A percentile compares a stretch with the other conserved stretches of the same genome.
phyloP scores from a whole-genome alignment of 352 stramenopile species.

The Pythium monospermum region DNA sequence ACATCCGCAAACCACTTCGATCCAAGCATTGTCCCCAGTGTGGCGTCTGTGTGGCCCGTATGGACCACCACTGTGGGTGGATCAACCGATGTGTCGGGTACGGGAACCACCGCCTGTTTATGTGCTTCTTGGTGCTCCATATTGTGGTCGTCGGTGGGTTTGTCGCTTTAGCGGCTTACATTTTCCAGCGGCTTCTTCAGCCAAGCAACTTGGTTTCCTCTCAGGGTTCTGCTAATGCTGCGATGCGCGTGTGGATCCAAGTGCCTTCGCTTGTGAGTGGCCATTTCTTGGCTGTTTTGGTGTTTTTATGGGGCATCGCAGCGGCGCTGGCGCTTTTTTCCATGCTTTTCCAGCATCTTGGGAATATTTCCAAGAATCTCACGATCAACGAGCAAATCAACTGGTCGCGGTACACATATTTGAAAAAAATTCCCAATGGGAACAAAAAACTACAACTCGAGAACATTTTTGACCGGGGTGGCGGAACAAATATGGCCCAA shows the following conservation, averaged over 20 bases:
- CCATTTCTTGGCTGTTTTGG: slow-evolving; percentile 55
- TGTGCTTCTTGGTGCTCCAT: slow-evolving; percentile 73
- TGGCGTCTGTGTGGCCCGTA: slow-evolving; percentile 72
- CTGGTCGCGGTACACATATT: slow-evolving; percentile 71
- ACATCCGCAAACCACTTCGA: slow-evolving; percentile 62
- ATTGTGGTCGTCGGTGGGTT: slow-evolving; percentile 42
- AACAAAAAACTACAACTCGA: slow-evolving; percentile 7
- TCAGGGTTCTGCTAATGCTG: slow-evolving; percentile 15
- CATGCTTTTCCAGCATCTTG: slow-evolving; percentile 65
- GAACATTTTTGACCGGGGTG: slow-evolving; percentile 22
- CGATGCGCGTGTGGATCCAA: slow-evolving; percentile 55
- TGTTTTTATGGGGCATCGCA: slow-evolving; percentile 48
- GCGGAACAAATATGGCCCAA: slow-evolving; percentile 13
- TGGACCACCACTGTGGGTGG: slow-evolving; percentile 87
- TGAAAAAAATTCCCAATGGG: slow-evolving; percentile 19
- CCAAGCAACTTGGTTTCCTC: slow-evolving; percentile 19
- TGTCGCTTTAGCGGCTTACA: slow-evolving; percentile 33
- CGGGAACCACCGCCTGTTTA: slow-evolving; percentile 74
- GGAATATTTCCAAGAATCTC: slow-evolving; percentile 60
- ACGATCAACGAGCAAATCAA: slow-evolving; percentile 85
- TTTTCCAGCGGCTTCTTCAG: slow-evolving; percentile 28
- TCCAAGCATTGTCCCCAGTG: slow-evolving; percentile 81
- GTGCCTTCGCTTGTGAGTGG: slow-evolving; percentile 45
- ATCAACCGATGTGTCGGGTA: slow-evolving; percentile 82
- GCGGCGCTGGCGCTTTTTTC: slow-evolving; percentile 44